Base-by-base conservation (phyloP, 129 eudicot species). In the Lonicera japonica region DNA sequence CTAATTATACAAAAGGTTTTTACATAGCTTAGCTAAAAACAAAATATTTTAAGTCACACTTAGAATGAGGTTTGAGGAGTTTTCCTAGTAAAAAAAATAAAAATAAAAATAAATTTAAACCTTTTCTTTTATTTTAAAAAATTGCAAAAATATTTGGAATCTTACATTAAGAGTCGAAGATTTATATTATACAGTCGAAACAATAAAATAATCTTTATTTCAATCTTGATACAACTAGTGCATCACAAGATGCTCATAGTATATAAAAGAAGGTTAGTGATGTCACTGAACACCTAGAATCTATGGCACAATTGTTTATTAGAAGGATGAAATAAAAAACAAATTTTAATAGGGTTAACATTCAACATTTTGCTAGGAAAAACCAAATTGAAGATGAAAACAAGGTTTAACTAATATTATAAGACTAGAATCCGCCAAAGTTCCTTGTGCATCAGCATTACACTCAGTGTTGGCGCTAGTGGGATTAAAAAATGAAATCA, bases 401-500 rank as follows among this genome's bases (percentile, higher is more conserved):
- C 73, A 21, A 53, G 20, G 54, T 16, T 36, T 39, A 41, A 23
- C 38, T 46, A 61, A 5, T 61, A 11, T 18, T 22, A 11, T 50
- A n/a, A 52, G 11, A 24, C 10, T 4, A 8, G 52, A 4, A 17
- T 5, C 5, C 43, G 10, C 43, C 10, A 4, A 38, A 38, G 43
- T 38, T 10, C 10, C 23, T 24, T n/a, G 6, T 69, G 52, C 61
- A 60, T 67, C 52, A 60, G 67, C 45, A 39, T 51, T 70, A 38
- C 67, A 60, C 55, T 50, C n/a, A 61, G 40, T 21, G 14, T 14
- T 25, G 58, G 24, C 18, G 22, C 36, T 46, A 38, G 52, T 38
- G 24, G 52, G n/a, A 1, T 56, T 53, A 14, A 20, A 36, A 8
- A 14, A 46, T 3, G 24, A 38, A 43, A 5, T 38, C 43, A 4